phyloP scores from a whole-genome alignment of 1,284 basidiomycete genomes.

The Sporisorium graminicola region DNA sequence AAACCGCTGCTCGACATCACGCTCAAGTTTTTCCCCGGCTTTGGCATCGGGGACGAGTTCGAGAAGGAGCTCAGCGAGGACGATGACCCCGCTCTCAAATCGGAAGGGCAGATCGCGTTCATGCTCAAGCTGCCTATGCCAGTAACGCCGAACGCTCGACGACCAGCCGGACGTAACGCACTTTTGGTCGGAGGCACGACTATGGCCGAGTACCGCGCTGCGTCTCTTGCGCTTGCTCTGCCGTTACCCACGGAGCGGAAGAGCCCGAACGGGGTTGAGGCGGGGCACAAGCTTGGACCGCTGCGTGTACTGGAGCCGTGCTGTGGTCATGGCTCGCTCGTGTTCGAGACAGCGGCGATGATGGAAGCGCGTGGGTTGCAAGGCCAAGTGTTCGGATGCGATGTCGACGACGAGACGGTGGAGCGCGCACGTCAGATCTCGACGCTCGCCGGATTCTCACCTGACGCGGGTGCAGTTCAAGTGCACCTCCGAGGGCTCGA shows the following conservation, averaged over 20 bases:
- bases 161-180: conserved; percentile 39
- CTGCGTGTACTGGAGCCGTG: conserved; percentile 48
- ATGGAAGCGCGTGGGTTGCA: conserved; percentile 38
- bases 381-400: conserved; percentile 40
- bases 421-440: conserved; percentile 31
- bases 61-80: conserved; percentile 33
- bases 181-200: conserved; percentile 46
- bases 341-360: conserved; percentile 47
- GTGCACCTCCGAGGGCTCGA: conserved; percentile 27
- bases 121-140: conserved; percentile 40
- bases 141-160: background rate
- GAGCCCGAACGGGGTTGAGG: conserved; percentile 15
- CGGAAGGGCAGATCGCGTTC: conserved; percentile 40
- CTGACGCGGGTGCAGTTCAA: conserved; percentile 3
- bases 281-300: background rate
- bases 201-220: conserved; percentile 50
- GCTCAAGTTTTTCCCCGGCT: conserved; percentile 52
- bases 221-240: conserved; percentile 38
- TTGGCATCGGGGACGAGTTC: conserved; percentile 50
- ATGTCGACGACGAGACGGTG: conserved; percentile 36
- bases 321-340: conserved; percentile 48
- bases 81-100: conserved; percentile 27
- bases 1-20: conserved; percentile 44
- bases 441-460: conserved; percentile 25
- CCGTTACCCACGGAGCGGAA: conserved; percentile 29